These are phyloP conservation scores for Bruguiera sexangula DNA, from an alignment of 345 rosid species.

Conservation along the genomic window DNA sequence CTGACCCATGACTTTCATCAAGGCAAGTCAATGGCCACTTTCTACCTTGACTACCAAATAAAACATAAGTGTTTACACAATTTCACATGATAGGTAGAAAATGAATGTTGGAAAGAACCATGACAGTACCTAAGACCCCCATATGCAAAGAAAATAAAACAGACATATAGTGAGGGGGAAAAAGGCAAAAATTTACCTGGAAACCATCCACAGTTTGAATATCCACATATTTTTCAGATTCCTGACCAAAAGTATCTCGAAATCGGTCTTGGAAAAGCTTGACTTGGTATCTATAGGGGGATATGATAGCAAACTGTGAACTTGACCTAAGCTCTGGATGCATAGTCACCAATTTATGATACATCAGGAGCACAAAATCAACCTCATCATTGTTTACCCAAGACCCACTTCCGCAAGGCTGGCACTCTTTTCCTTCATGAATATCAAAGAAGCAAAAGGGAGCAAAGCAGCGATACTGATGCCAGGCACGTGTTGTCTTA, in stretches of 20 bases:
- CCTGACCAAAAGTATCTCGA: conserved; percentile 68
- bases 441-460: conserved; percentile 93
- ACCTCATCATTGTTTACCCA: conserved; percentile 74
- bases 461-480: conserved; percentile 69
- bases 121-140: neutral
- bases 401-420: conserved; percentile 82
- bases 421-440: conserved; percentile 80
- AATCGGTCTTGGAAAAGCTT: conserved; percentile 80
- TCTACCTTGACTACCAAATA: too few relatives aligned
- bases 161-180: neutral
- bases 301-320: conserved; percentile 81
- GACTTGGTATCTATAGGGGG: conserved; percentile 88
- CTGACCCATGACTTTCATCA: neutral
- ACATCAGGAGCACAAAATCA: conserved; percentile 75
- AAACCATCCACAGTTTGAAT: conserved; percentile 93
- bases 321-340: conserved; percentile 81
- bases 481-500: conserved; percentile 83
- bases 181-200: conserved; percentile 55
- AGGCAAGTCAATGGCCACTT: too few relatives aligned
- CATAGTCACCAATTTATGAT: conserved; percentile 71
- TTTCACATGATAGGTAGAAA: neutral
- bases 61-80: neutral
- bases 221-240: conserved; percentile 66
- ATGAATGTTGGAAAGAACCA: neutral
- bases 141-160: neutral